These are phyloP conservation scores for Dimargaris xerosporica DNA, from an alignment of 192 early-diverging fungal species.

Conservation along the genomic window DNA sequence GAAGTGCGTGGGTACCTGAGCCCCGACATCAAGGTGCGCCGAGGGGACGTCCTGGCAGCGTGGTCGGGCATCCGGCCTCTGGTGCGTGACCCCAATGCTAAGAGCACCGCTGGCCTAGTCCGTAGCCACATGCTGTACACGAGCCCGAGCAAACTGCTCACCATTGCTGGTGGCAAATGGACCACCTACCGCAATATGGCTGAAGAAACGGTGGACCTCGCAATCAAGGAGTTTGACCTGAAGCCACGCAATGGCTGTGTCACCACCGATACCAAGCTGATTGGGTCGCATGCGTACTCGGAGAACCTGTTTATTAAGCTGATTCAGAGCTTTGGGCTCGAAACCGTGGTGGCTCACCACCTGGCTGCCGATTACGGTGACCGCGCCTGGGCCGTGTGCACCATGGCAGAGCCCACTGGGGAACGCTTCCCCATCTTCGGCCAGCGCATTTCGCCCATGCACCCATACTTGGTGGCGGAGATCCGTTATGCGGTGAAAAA, in stretches of 20 bases:
- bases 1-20: constrained; percentile 85
- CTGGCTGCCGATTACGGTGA: constrained; percentile 85
- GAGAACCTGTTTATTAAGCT: constrained; percentile 92
- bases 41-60: constrained; percentile 91
- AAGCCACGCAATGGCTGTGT: constrained; percentile 51
- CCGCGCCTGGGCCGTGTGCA: constrained; percentile 85
- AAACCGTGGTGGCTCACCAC: constrained; percentile 82
- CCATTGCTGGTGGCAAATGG: constrained; percentile 98
- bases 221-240: constrained; percentile 59
- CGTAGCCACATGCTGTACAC: constrained; percentile 97
- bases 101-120: constrained; percentile 82
- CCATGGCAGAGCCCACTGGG: constrained; percentile 57
- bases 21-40: constrained; percentile 87
- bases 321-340: constrained; percentile 90
- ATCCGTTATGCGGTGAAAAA: constrained; percentile 77
- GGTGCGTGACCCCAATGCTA: constrained; percentile 86
- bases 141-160: constrained; percentile 61
- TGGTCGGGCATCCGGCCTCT: constrained; percentile 96
- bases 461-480: constrained; percentile 92
- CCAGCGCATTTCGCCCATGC: constrained; percentile 53
- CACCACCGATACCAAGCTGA: constrained; percentile 57
- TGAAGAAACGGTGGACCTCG: constrained; percentile 80
- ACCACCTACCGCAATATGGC: constrained; percentile 97
- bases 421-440: constrained; percentile 69
- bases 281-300: constrained; percentile 77